Percentiles rank a stretch among this genome's conserved stretches.
phyloP scores from a whole-genome alignment of 768 basidiomycete species.

The Kwoniella newhampshirensis region DNA sequence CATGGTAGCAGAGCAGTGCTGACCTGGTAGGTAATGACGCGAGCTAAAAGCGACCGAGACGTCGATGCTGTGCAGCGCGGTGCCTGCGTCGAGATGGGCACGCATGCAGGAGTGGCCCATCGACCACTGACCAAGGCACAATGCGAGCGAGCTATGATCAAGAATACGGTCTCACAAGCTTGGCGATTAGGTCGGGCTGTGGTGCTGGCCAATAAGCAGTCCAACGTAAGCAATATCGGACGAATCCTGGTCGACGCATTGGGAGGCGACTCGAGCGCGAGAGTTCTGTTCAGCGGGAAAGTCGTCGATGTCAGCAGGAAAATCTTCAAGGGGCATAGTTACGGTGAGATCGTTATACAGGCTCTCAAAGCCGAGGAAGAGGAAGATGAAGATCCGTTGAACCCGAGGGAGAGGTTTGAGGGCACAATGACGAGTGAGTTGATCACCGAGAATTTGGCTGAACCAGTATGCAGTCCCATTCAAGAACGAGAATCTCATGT shows the following conservation, averaged over 20 bases:
- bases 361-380: constrained; percentile 31
- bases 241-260: constrained; percentile 55
- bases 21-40: constrained; percentile 54
- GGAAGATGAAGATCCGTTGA: constrained; percentile 37
- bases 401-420: constrained; percentile 33
- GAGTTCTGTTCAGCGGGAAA: constrained; percentile 63
- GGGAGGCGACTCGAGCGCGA: constrained; percentile 25
- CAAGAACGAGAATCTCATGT: constrained; percentile 42
- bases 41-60: constrained; percentile 56
- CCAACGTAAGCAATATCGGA: constrained; percentile 26
- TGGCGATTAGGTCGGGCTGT: constrained; percentile 68
- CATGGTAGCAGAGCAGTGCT: no score
- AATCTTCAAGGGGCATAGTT: constrained; percentile 53
- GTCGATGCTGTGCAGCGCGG: constrained; percentile 59
- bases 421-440: constrained; percentile 45
- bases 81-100: constrained; percentile 58
- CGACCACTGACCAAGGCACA: constrained; percentile 56
- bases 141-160: constrained; percentile 55
- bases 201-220: constrained; percentile 25
- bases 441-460: constrained; percentile 14
- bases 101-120: constrained; percentile 57
- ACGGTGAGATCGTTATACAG: constrained; percentile 45
- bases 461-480: constrained; percentile 27
- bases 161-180: constrained; percentile 62
- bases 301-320: constrained; percentile 59